Conservation (phyloP, 2,329 filamentous ascomycete genomes). For the Didymella exigua region DNA sequence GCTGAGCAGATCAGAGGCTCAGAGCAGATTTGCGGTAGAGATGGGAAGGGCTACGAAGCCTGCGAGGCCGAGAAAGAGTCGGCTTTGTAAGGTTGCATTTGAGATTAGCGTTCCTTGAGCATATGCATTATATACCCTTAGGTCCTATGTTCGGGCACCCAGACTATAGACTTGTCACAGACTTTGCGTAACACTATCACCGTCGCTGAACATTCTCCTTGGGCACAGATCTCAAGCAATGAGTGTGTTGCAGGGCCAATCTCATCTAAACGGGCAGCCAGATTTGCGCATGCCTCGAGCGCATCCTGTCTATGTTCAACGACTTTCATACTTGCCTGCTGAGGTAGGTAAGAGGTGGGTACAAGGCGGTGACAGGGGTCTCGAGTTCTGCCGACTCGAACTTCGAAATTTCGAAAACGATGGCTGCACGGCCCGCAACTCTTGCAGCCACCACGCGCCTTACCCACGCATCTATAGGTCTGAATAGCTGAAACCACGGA, state of each 20-base stretch:
- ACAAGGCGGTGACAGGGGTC: slow-evolving; percentile 7
- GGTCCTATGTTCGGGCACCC: neutral
- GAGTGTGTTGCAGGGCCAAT: neutral
- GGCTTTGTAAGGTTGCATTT: neutral
- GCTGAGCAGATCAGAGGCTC: slow-evolving; percentile 29
- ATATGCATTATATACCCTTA: slow-evolving; percentile 13
- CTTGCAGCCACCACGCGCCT: slow-evolving; percentile 14
- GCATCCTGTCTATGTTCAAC: neutral
- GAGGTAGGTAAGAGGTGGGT: neutral
- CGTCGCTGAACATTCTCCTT: neutral
- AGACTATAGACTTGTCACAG: neutral
- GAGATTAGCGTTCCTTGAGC: slow-evolving; percentile 5
- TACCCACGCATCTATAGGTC: slow-evolving; percentile 6
- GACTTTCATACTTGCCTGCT: neutral
- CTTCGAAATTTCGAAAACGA: slow-evolving; percentile 23
- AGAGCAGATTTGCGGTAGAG: slow-evolving; percentile 24
- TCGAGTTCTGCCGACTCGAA: slow-evolving; percentile 4
- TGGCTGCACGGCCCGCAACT: slow-evolving; percentile 18
- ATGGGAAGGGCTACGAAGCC: slow-evolving; percentile 32
- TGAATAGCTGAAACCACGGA: neutral
- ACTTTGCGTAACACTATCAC: neutral
- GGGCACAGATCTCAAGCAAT: neutral
- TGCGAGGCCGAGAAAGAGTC: slow-evolving; percentile 18
- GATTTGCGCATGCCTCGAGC: neutral
- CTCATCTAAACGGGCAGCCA: neutral